Percentiles rank a stretch among this genome's conserved stretches.
Evolutionary conservation across 768 basidiomycete genomes (phyloP).

Genomic region (Paxillus rubicundulus): DNA sequence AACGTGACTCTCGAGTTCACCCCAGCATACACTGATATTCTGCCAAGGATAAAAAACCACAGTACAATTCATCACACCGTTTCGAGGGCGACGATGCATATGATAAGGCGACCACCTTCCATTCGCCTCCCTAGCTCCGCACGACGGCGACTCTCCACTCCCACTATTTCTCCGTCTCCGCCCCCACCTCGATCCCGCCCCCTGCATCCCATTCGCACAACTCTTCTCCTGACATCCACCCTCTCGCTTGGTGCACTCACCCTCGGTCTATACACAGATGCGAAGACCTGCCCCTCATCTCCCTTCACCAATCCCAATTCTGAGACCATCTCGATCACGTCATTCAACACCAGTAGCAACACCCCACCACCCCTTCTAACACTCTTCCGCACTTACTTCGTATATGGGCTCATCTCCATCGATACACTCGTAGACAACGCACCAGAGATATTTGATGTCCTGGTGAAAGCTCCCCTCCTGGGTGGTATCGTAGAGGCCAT

Average conservation of each 20-base stretch:
- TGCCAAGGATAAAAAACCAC: too few species aligned
- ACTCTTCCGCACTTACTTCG: slow-evolving; percentile 72
- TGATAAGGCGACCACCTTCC: slow-evolving; percentile 10
- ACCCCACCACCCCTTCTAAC: slow-evolving; percentile 29
- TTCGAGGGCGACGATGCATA: slow-evolving; percentile 8
- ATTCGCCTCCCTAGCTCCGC: not conserved
- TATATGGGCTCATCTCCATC: slow-evolving; percentile 78
- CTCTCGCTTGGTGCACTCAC: slow-evolving; percentile 15
- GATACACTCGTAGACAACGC: slow-evolving; percentile 75
- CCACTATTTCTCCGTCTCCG: not conserved
- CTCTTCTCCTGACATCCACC: slow-evolving; percentile 16
- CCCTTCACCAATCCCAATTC: slow-evolving; percentile 13
- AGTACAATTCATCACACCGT: not conserved
- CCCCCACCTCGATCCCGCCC: slow-evolving; percentile 1
- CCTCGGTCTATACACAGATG: slow-evolving; percentile 24
- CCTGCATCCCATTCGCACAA: slow-evolving; percentile 8
- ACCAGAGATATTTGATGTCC: slow-evolving; percentile 56
- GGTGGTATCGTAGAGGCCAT: slow-evolving; percentile 62
- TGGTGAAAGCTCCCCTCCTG: slow-evolving; percentile 52
- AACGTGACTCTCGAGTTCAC: too few species aligned
- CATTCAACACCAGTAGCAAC: not conserved
- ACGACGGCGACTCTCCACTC: slow-evolving; percentile 3
- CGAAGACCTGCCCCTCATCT: slow-evolving; percentile 22
- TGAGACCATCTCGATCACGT: not conserved
- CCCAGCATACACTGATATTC: too few species aligned